Conservation (phyloP, 1,284 basidiomycete genomes). For the Microbotryum saponariae region DNA sequence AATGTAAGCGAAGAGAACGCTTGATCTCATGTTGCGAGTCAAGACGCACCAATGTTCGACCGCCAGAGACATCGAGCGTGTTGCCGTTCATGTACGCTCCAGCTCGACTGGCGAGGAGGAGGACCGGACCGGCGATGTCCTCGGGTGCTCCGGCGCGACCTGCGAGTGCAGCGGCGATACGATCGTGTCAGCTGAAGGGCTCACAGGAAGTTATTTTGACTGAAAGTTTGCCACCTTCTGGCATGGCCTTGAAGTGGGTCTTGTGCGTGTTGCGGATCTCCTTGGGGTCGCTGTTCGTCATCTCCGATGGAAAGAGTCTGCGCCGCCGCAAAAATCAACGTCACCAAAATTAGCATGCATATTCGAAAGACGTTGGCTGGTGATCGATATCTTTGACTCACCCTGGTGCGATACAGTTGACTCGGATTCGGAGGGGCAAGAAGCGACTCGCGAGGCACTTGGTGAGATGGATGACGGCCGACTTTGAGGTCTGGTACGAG, state of each 20-base stretch:
- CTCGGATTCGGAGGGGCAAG: conserved; percentile 5
- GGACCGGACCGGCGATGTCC: conserved; percentile 8
- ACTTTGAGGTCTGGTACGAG: conserved; percentile 8
- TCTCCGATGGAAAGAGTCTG: conserved; percentile 9
- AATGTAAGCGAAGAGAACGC: too few relatives aligned
- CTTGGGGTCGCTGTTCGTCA: conserved; percentile 6
- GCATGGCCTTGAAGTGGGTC: conserved; percentile 8
- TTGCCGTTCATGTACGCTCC: conserved; percentile 10
- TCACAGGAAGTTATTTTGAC: background rate
- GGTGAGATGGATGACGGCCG: conserved; percentile 6
- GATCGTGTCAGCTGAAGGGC: background rate
- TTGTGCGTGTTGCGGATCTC: conserved; percentile 1
- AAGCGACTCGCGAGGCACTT: conserved; percentile 7
- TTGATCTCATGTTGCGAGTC: too few relatives aligned
- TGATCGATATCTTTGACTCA: background rate
- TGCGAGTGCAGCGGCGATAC: background rate
- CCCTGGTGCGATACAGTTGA: conserved; percentile 10
- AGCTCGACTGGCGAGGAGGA: conserved; percentile 4
- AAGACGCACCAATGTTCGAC: conserved; percentile 4
- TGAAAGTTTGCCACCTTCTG: conserved; percentile 1
- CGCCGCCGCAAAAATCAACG: too few relatives aligned
- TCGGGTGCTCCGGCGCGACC: conserved; percentile 4
- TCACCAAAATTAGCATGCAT: too few relatives aligned
- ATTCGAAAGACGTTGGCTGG: too few relatives aligned
- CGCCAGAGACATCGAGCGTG: conserved; percentile 8